phyloP scores from a whole-genome alignment of 805 yeast genomes.

The Candida palmyrensis region DNA sequence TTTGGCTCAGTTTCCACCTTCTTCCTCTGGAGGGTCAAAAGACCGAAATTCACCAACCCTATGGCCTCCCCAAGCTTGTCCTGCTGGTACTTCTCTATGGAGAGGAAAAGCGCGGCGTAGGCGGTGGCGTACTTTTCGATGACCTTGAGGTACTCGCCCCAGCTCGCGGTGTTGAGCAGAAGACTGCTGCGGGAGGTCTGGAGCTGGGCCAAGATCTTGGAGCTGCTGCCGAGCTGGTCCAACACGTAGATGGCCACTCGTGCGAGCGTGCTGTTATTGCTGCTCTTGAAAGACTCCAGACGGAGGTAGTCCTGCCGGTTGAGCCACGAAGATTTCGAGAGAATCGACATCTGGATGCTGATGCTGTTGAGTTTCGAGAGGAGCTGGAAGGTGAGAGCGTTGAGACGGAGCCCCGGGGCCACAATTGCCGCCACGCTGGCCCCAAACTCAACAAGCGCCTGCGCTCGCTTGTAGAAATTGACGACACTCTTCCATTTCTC shows the following conservation, averaged over 20 bases:
- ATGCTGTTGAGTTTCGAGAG: conserved; percentile 22
- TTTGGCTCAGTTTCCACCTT: conserved; percentile 11
- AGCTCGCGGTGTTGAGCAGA: conserved; percentile 9
- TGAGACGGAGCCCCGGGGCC: conserved; percentile 4
- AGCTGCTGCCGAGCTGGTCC: conserved; percentile 25
- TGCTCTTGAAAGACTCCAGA: conserved; percentile 15
- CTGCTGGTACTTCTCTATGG: conserved; percentile 42
- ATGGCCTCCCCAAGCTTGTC: conserved; percentile 41
- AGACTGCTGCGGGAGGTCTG: conserved; percentile 2
- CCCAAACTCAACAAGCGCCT: conserved; percentile 24
- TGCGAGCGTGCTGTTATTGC: conserved; percentile 36
- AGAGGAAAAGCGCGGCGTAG: conserved; percentile 39
- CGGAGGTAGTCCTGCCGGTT: conserved; percentile 20
- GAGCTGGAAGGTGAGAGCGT: conserved; percentile 10
- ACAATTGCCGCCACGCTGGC: conserved; percentile 5
- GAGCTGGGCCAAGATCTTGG: conserved; percentile 14
- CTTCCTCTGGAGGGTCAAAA: conserved; percentile 33
- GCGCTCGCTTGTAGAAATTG: conserved; percentile 25
- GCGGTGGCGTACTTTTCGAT: conserved; percentile 34
- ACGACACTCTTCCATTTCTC: conserved; percentile 35
- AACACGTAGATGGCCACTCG: conserved; percentile 39
- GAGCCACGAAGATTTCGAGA: conserved; percentile 34
- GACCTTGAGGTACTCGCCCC: conserved; percentile 27
- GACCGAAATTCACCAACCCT: conserved; percentile 36
- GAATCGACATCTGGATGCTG: conserved; percentile 33